Percentiles rank a stretch among this genome's conserved stretches.
Evolutionary conservation across 1,284 basidiomycete species (phyloP).

Genomic region (Ceratobasidium papillatum): DNA sequence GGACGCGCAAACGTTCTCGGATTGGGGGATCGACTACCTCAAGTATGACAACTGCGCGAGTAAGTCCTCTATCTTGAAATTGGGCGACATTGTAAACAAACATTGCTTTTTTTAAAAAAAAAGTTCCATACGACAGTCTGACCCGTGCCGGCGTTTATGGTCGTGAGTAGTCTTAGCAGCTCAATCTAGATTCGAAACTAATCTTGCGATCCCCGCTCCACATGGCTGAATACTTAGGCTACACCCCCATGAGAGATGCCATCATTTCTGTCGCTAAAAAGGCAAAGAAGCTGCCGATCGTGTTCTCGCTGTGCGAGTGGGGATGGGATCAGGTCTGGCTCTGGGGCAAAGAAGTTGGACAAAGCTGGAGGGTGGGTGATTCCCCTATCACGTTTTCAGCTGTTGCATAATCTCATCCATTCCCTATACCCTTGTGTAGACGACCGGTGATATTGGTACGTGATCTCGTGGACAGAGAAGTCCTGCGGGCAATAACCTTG

Average conservation of each 20-base stretch:
- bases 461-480: not conserved
- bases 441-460: slow-evolving; percentile 53
- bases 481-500: not conserved
- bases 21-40: slow-evolving; percentile 63
- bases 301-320: slow-evolving; percentile 65
- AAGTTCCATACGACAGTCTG: slow-evolving; percentile 61
- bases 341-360: slow-evolving; percentile 58
- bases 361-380: slow-evolving; percentile 58
- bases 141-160: slow-evolving; percentile 60
- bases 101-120: not conserved
- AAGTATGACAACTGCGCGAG: slow-evolving; percentile 67
- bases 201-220: not conserved
- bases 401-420: slow-evolving; percentile 20
- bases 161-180: slow-evolving; percentile 52
- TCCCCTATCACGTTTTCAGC: slow-evolving; percentile 39
- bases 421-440: slow-evolving; percentile 43
- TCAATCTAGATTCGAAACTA: not conserved
- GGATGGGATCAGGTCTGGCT: slow-evolving; percentile 67
- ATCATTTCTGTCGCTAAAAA: slow-evolving; percentile 55
- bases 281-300: slow-evolving; percentile 55
- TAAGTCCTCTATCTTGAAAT: slow-evolving; percentile 46
- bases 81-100: not conserved
- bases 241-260: slow-evolving; percentile 56
- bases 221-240: slow-evolving; percentile 6
- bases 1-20: slow-evolving; percentile 42